Percentiles rank a stretch among this genome's conserved stretches.
Evolutionary conservation across 2,329 filamentous ascomycete species (phyloP).

Genomic region (Aspergillus ochraceoroseus): DNA sequence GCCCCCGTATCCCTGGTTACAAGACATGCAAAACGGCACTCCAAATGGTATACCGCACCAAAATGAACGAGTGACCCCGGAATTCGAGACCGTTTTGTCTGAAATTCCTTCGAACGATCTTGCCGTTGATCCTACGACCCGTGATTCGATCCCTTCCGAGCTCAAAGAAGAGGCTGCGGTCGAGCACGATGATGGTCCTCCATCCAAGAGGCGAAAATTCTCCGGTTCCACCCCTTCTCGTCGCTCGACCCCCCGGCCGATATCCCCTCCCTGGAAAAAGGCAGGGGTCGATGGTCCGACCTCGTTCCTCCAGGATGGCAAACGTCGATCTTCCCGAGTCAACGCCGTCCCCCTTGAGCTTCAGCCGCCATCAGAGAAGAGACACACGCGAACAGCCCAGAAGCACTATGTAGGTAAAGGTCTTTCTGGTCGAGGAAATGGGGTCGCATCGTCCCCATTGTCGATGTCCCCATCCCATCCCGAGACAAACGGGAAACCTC

Average conservation of each 20-base stretch:
- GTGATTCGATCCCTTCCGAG: conserved; percentile 26
- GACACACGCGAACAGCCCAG: conserved; percentile 43
- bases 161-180: conserved; percentile 27
- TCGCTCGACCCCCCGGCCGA: conserved; percentile 39
- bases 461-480: conserved; percentile 28
- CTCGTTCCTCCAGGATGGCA: conserved; percentile 64
- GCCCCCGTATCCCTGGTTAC: conserved; percentile 42
- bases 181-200: conserved; percentile 37
- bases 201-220: conserved; percentile 46
- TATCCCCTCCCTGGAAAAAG: conserved; percentile 90
- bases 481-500: conserved; percentile 29
- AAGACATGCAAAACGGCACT: conserved; percentile 48
- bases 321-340: conserved; percentile 57
- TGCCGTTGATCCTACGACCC: conserved; percentile 21
- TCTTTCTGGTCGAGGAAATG: conserved; percentile 24
- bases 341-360: conserved; percentile 46
- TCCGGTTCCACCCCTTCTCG: conserved; percentile 33
- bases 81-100: conserved; percentile 23
- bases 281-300: conserved; percentile 80
- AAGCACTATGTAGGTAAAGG: conserved; percentile 33
- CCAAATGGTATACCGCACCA: conserved; percentile 39
- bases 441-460: conserved; percentile 31
- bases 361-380: conserved; percentile 46
- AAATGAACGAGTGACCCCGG: conserved; percentile 37
- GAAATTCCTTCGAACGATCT: conserved; percentile 23